Evolutionary conservation across 495 filamentous ascomycete genomes (phyloP).

Genomic region (Cercophora newfieldiana): DNA sequence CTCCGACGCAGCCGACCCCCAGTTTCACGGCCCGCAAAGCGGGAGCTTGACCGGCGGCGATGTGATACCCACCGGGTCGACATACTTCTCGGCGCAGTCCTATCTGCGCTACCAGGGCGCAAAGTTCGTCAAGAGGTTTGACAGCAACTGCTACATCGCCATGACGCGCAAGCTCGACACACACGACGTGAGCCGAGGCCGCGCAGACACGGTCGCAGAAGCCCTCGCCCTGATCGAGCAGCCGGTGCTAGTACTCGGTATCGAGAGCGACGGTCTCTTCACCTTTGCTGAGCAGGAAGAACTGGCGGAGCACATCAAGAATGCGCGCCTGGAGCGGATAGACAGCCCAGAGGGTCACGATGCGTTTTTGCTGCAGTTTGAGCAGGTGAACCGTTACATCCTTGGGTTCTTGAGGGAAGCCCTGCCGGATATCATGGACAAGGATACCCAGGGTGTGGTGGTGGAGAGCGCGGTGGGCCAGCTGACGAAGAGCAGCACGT

Average conservation of each 20-base stretch:
- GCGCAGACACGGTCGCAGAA: slow-evolving; percentile 61
- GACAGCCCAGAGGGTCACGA: slow-evolving; percentile 95
- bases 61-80: slow-evolving; percentile 60
- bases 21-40: slow-evolving; percentile 67
- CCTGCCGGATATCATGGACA: slow-evolving; percentile 82
- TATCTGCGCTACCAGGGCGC: slow-evolving; percentile 97
- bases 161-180: slow-evolving; percentile 99
- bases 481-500: slow-evolving; percentile 77
- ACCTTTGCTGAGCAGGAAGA: slow-evolving; percentile 96
- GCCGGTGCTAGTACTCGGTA: slow-evolving; percentile 85
- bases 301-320: slow-evolving; percentile 76
- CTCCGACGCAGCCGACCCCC: slow-evolving; percentile 59
- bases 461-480: slow-evolving; percentile 48
- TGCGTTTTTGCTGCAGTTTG: slow-evolving; percentile 93
- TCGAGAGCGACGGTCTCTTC: slow-evolving; percentile 92
- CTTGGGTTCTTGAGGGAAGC: slow-evolving; percentile 79
- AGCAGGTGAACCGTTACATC: slow-evolving; percentile 90
- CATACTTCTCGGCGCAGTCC: slow-evolving; percentile 95
- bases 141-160: slow-evolving; percentile 98
- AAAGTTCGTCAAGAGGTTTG: slow-evolving; percentile 96
- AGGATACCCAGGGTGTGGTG: slow-evolving; percentile 50
- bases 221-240: slow-evolving; percentile 83
- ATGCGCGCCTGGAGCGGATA: slow-evolving; percentile 77
- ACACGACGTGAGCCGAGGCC: slow-evolving; percentile 83
- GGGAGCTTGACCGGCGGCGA: slow-evolving; percentile 39